A percentile compares a stretch with the other conserved stretches of the same genome.
Conservation (phyloP, 2,329 filamentous ascomycete species). For the Sporothrix brasiliensis region DNA sequence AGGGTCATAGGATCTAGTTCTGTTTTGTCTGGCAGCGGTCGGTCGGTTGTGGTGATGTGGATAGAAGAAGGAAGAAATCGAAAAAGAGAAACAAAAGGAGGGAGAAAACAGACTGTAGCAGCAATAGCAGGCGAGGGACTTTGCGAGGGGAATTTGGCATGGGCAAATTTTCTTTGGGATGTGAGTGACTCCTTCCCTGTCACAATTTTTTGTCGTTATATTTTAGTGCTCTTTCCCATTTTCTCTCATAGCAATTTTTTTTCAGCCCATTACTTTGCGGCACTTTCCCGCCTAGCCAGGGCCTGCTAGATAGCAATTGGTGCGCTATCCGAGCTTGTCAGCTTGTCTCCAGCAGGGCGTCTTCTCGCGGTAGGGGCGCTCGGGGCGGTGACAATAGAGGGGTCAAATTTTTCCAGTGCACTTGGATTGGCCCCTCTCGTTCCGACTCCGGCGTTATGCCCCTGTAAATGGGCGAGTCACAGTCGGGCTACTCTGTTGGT, state of each 20-base stretch:
- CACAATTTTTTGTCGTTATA: conserved; percentile 6
- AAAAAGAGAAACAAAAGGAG: conserved; percentile 26
- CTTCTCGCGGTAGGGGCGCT: too few relatives aligned
- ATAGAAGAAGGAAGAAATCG: conserved; percentile 24
- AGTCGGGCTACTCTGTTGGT: background rate
- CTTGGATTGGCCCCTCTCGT: conserved; percentile 10
- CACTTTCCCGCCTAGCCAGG: conserved; percentile 20
- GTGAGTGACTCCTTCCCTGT: conserved; percentile 35
- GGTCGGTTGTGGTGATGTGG: conserved; percentile 12
- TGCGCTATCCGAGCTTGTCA: conserved; percentile 3
- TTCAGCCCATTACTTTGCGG: conserved; percentile 20
- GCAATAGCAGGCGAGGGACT: conserved; percentile 8
- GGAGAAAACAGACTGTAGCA: conserved; percentile 32
- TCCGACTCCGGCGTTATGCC: conserved; percentile 22
- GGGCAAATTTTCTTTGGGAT: conserved; percentile 34
- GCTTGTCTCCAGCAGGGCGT: too few relatives aligned
- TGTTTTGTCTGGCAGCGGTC: conserved; percentile 8
- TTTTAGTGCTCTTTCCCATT: conserved; percentile 23
- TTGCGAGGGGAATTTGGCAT: conserved; percentile 18
- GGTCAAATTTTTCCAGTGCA: conserved; percentile 9
- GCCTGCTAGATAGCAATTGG: conserved; percentile 18
- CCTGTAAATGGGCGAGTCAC: conserved; percentile 1
- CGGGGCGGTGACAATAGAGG: background rate
- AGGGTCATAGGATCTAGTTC: conserved; percentile 6
- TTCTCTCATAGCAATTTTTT: conserved; percentile 7